Conservation (phyloP, 2,329 filamentous ascomycete genomes). For the Stemphylium vesicarium region DNA sequence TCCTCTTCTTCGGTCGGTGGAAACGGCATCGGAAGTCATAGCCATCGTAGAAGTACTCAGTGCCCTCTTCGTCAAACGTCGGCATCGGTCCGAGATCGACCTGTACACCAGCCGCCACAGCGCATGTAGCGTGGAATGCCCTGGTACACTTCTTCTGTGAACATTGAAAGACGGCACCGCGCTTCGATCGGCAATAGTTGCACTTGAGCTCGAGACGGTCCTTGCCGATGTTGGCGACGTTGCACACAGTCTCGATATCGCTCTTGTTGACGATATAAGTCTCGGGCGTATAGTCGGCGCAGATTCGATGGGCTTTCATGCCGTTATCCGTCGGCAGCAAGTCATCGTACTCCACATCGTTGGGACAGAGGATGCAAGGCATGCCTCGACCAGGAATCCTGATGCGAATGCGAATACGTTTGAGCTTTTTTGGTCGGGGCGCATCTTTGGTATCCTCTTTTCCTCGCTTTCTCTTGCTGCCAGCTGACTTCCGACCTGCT, state of each 20-base stretch:
- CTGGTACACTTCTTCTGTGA: constrained; percentile 92
- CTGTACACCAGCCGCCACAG: constrained; percentile 87
- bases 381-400: constrained; percentile 75
- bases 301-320: constrained; percentile 84
- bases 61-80: constrained; percentile 87
- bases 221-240: constrained; percentile 81
- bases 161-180: constrained; percentile 96
- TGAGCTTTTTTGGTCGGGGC: constrained; percentile 72
- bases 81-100: constrained; percentile 86
- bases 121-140: constrained; percentile 94
- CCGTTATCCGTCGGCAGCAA: constrained; percentile 89
- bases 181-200: constrained; percentile 90
- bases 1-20: constrained; percentile 87
- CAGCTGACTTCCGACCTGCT: constrained; percentile 74
- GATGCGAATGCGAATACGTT: constrained; percentile 72
- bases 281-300: constrained; percentile 89
- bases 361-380: constrained; percentile 90
- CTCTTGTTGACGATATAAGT: constrained; percentile 78
- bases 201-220: constrained; percentile 91
- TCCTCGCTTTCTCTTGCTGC: constrained; percentile 56
- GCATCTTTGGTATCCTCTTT: constrained; percentile 51
- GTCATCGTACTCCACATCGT: constrained; percentile 80
- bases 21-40: constrained; percentile 95
- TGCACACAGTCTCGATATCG: constrained; percentile 73
- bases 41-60: constrained; percentile 88